Evolutionary conservation across 257 asterid genomes (phyloP), one percentile per base, ranked within the genome.

Genomic region (Solanum etuberosum): DNA sequence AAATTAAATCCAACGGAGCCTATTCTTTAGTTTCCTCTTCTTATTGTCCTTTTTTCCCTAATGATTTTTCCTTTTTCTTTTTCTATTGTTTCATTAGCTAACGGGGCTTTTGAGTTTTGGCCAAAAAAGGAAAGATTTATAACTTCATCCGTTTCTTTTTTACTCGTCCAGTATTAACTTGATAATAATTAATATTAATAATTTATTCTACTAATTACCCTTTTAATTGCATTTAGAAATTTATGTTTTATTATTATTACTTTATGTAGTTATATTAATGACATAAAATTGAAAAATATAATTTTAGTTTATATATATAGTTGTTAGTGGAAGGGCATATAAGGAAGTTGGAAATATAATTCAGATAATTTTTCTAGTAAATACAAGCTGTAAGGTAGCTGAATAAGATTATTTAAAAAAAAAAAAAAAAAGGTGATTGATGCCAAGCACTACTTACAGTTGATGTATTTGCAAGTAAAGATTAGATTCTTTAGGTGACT

Each of bases 401-500:
- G 25, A n/a, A 51, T 51, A 73, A n/a, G 71, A 84, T 71, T 34
- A 9, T 31, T 67, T 67, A 2, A 9, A 3, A 72, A 71, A 29
- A 43, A 40, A 42, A 73, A 72, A 38, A 46, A n/a, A 40, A 43
- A 84, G 35, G 37, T 27, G 57, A 72, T 46, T 87, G 84, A 72
- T 70, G 86, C 84, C 87, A 83, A 83, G 87, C 87, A 83, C 87
- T 72, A 63, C 71, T 86, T 73, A 82, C 63, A 87, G 72, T 88
- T 73, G 48, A 82, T 81, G 88, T 88, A 68, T 86, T 83, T 78
- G 76, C 80, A 74, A 80, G 85, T 74, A 89, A 89, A 85, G 90
- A 90, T 31, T 87, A 89, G 92, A 89, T 92, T 90, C 91, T 86
- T 37, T 71, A 25, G 83, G 80, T 73, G 83, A 31, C 29, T 81